Evolutionary conservation across 495 filamentous ascomycete genomes (phyloP).

Genomic region (Hypoxylon cercidicola): DNA sequence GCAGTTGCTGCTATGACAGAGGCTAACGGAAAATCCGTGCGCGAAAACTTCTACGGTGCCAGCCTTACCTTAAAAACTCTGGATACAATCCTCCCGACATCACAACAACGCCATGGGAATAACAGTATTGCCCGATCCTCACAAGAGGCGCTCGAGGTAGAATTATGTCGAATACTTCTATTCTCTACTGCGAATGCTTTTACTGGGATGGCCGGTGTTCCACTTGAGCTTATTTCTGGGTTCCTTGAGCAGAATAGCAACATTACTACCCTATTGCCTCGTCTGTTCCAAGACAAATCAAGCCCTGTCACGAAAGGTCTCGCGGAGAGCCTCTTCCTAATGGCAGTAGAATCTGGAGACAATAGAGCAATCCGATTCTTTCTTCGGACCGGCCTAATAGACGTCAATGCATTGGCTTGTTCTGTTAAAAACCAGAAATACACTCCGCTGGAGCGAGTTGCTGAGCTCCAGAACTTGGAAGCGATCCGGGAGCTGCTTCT

Average conservation of each 20-base stretch:
- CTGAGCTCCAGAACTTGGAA: constrained; percentile 7
- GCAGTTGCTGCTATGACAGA: constrained; percentile 7
- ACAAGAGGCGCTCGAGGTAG: neutral
- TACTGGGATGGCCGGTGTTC: constrained; percentile 10
- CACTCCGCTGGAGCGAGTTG: constrained; percentile 22
- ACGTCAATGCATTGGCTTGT: constrained; percentile 13
- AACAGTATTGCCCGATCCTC: neutral
- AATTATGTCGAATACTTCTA: constrained; percentile 20
- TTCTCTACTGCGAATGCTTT: constrained; percentile 28
- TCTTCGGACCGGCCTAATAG: constrained; percentile 15
- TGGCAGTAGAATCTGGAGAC: constrained; percentile 27
- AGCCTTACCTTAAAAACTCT: constrained; percentile 8
- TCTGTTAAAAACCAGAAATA: neutral
- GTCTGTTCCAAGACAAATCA: constrained; percentile 1
- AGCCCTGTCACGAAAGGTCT: constrained; percentile 10
- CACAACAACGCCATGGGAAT: neutral
- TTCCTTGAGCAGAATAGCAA: constrained; percentile 15
- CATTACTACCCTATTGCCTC: constrained; percentile 1
- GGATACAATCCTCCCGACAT: constrained; percentile 4
- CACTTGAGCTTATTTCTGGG: neutral
- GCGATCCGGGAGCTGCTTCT: constrained; percentile 21
- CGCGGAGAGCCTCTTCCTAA: constrained; percentile 27
- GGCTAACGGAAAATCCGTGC: neutral
- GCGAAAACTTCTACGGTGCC: neutral
- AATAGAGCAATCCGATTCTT: constrained; percentile 3